Evolutionary conservation across 257 asterid genomes (phyloP), one percentile per base, ranked within the genome.

Genomic region (Petunia secreta): DNA sequence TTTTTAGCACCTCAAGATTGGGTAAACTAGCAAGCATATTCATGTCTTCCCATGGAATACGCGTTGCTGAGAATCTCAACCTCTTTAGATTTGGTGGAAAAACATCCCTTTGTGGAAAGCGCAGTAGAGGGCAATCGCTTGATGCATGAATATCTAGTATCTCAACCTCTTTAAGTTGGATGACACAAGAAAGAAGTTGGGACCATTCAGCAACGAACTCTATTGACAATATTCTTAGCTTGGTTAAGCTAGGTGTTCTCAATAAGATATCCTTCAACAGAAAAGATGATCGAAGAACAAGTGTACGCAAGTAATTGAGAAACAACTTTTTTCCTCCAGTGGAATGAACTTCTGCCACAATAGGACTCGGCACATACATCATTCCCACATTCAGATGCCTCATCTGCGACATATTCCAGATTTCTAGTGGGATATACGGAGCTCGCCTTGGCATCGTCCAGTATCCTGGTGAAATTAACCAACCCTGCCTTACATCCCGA

Each of bases 341-440:
- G 15, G 6, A 3, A 63, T 63, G 6, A 63, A 15, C 3, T 63
- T 34, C 71, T 63, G n/a, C 1, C 71, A 3, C 44, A 36, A 57
- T 10, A 69, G 59, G 59, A 46, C 25, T 9, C 8, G 77, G 77
- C 77, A 69, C 9, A 69, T 69, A 25, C 8, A 69, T 54, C 2
- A 2, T 13, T 46, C 38, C 15, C 8, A 75, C 37, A 37, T 75
- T 50, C 3, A 75, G 15, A 38, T 38, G 50, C 14, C 60, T 54
- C 53, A 75, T 75, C 65, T 75, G 41, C 41, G 79, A 13, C 79
- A 37, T 75, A 8, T 64, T 75, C 79, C 79, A 39, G 13, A 6
- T 57, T 4, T 36, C 9, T 0, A 4, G 1, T 48, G 78, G 63
- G 78, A 54, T 62, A n/a, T 52, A 63, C 34, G 34, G 16, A 53